Conservation (phyloP, 73 alveolate genomes). For the Paramecium octaurelia region DNA sequence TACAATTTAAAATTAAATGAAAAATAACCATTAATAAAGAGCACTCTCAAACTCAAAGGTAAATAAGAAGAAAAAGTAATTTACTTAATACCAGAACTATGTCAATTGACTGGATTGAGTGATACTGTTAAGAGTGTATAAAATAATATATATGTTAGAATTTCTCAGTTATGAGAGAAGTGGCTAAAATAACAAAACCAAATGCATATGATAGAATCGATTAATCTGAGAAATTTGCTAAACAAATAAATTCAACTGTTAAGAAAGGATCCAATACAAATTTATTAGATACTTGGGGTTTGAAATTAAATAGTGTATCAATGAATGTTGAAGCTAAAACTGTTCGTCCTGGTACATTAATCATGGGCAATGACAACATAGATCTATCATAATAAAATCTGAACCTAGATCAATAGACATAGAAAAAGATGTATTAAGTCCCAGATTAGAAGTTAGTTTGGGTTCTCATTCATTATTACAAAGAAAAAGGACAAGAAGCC, state of each 20-base stretch:
- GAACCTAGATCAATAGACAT: conserved; percentile 81
- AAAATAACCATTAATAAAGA: background rate
- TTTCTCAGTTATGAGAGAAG: conserved; percentile 83
- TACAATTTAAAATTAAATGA: background rate
- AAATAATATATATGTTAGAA: background rate
- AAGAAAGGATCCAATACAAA: conserved; percentile 41
- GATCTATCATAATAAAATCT: conserved; percentile 43
- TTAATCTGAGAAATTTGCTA: background rate
- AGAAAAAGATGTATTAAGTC: conserved; percentile 74
- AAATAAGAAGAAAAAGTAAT: background rate
- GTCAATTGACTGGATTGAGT: conserved; percentile 76
- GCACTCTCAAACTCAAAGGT: background rate
- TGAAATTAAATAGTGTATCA: conserved; percentile 64
- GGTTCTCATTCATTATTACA: background rate
- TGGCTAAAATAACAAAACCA: conserved; percentile 83
- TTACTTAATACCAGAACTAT: background rate
- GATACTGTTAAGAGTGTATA: conserved; percentile 84
- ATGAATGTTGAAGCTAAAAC: conserved; percentile 56
- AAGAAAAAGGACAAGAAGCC: background rate
- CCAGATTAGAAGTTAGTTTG: background rate
- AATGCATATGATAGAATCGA: conserved; percentile 61
- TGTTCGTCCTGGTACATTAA: conserved; percentile 67
- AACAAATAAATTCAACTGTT: background rate
- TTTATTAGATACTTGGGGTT: conserved; percentile 78
- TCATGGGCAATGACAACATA: conserved; percentile 65